Percentiles rank a stretch among this genome's conserved stretches.
These are phyloP conservation scores for Vigna unguiculata DNA, from an alignment of 306 rosid genomes.

Conservation along the genomic window DNA sequence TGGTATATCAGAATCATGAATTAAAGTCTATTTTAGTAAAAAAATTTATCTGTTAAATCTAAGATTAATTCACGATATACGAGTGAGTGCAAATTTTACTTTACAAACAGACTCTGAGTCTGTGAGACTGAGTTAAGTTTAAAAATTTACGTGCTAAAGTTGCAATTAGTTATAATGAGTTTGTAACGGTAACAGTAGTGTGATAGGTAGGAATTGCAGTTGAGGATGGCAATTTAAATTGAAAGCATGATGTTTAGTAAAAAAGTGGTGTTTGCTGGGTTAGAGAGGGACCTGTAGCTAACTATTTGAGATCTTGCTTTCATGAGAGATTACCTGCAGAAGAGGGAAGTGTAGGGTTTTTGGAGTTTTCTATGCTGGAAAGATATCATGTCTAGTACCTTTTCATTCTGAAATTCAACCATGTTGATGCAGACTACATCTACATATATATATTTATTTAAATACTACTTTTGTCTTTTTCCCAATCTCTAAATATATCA, in stretches of 20 bases:
- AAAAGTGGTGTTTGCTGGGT: slow-evolving; percentile 33
- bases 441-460: background rate
- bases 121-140: too few relatives aligned
- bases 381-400: slow-evolving; percentile 5
- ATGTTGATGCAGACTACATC: background rate
- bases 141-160: too few relatives aligned
- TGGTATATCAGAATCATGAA: too few relatives aligned
- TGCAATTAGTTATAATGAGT: too few relatives aligned
- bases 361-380: slow-evolving; percentile 44
- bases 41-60: too few relatives aligned
- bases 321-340: slow-evolving; percentile 43
- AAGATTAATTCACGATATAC: too few relatives aligned
- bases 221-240: too few relatives aligned
- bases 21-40: too few relatives aligned
- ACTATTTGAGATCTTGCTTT: slow-evolving; percentile 39
- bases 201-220: too few relatives aligned
- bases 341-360: slow-evolving; percentile 43
- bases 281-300: slow-evolving; percentile 36
- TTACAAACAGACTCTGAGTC: too few relatives aligned
- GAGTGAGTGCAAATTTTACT: too few relatives aligned
- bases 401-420: slow-evolving; percentile 11
- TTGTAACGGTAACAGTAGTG: too few relatives aligned
- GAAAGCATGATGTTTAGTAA: background rate
- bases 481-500: background rate
- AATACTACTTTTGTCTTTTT: background rate